Evolutionary conservation across 192 early-diverging fungal species (phyloP), one percentile per base, ranked within the genome.

Genomic region (Linnemannia schmuckeri): DNA sequence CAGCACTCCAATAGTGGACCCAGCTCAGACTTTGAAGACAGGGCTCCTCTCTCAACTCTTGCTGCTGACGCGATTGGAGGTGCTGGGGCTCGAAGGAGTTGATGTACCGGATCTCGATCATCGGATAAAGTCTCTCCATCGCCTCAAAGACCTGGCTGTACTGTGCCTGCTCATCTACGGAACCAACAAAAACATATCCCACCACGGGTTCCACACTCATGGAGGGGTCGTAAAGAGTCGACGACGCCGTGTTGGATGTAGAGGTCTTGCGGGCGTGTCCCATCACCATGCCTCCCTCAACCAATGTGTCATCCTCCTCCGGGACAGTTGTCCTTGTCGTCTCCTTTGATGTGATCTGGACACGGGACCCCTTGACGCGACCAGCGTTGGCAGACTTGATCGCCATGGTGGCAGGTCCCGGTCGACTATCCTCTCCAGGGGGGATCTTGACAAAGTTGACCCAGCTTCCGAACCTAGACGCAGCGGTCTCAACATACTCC

Each of bases 1-100:
- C 85, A 2, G 85, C 85, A 35, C 85, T 87, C 85, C 85, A 87
- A 27, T 87, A 87, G 33, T 87, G 85, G 15, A 87, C 70, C 85
- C 85, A 81, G 44, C 85, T 87, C 22, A 87, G 44, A 33, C 66
- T 78, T 24, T 87, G 80, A 20, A 87, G 55, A 41, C 80, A 87
- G 3, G 80, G 76, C 10, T 87, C 85, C 18, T 81, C 85, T 44
- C 71, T 52, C 10, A 87, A 52, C 24, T 81, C 85, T 8, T 78
- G 85, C 66, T 87, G 85, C 30, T 81, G 79, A 13, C 75, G 79
- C 37, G 85, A 81, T 72, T 87, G 85, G 13, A 78, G 72, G 33
- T 87, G 72, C 44, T 78, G 71, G 2, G 85, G 85, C 68, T 81
- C 79, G 49, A 87, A 87, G 18, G 85, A 87, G 38, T 87, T 87